These are phyloP conservation scores for Zalaria sp. DNA, from an alignment of 2,329 filamentous ascomycete genomes.

Conservation along the genomic window DNA sequence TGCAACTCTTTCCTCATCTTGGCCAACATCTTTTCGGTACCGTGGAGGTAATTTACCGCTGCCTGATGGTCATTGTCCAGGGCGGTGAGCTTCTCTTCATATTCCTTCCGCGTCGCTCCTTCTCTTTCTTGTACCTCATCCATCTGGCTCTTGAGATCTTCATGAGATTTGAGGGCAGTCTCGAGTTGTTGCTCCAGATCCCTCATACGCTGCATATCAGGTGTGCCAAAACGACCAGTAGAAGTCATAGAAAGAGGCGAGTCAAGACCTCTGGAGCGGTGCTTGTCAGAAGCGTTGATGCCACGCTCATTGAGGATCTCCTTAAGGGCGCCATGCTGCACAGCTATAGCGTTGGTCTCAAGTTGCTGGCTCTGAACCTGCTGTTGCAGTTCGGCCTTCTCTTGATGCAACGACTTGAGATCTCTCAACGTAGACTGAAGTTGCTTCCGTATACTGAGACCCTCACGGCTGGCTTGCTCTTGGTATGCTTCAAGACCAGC, in stretches of 20 bases:
- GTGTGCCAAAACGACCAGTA: conserved; percentile 44
- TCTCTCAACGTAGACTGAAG: conserved; percentile 76
- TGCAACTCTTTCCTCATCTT: conserved; percentile 96
- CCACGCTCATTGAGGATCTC: conserved; percentile 83
- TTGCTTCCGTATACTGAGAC: conserved; percentile 76
- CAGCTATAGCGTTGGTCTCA: conserved; percentile 82
- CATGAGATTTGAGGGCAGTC: conserved; percentile 61
- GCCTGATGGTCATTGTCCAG: conserved; percentile 97
- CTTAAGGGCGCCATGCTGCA: conserved; percentile 88
- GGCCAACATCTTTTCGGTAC: conserved; percentile 97
- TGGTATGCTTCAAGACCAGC: conserved; percentile 94
- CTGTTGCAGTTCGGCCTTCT: conserved; percentile 69
- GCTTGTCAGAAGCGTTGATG: conserved; percentile 59
- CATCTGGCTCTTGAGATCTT: conserved; percentile 67
- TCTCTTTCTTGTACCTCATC: conserved; percentile 66
- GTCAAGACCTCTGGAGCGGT: conserved; percentile 57
- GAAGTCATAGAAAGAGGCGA: conserved; percentile 48
- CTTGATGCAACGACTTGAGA: conserved; percentile 63
- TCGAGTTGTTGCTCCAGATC: conserved; percentile 85
- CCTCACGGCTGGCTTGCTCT: conserved; percentile 89
- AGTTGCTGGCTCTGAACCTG: conserved; percentile 76
- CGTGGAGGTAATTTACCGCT: conserved; percentile 93
- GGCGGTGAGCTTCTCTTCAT: conserved; percentile 84
- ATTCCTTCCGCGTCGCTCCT: conserved; percentile 75
- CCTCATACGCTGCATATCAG: conserved; percentile 63